Evolutionary conservation across 2,329 filamentous ascomycete species (phyloP), one percentile per base, ranked within the genome.

Genomic region (Xylaria sp.): DNA sequence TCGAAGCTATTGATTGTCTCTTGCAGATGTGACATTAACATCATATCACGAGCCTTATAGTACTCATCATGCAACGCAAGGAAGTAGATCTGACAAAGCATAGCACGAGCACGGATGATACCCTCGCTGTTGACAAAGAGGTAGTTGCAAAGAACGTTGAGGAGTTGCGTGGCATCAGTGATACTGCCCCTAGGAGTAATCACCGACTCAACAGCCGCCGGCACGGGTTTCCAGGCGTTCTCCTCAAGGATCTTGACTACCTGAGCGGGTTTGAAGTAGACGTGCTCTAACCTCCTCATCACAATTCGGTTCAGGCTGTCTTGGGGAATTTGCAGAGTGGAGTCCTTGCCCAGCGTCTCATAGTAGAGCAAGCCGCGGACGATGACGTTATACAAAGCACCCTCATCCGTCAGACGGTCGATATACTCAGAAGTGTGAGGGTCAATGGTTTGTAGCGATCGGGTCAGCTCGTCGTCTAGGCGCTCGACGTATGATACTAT

Each of bases 71-170:
- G 96, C 62, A 99, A 88, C 59, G 96, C 96, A 75, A 97, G 87
- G 90, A 97, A 97, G 86, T 99, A 99, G 72, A 99, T 96, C 83
- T 98, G 94, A 86, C 93, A 97, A 71, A 99, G 88, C 94, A 99
- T 98, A 54, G 96, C 95, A 68, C 96, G 91, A 68, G 95, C 97
- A 73, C 95, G 92, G 78, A 97, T 94, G 77, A 99, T 98, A 75
- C 95, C 94, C 79, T 97, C 94, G 80, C 93, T 97, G 85, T 97
- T 86, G 81, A 89, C 87, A 87, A 98, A 99, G 53, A 99, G 90
- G 82, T 97, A 97, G 80, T 92, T 93, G 89, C 93, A 97, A 62
- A 99, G 91, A 42, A 91, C 89, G 79, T 94, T 91, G 77, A 99
- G 90, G 54, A 99, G 89, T 61, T 87, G 85, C 70, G 88, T 83